phyloP scores from a whole-genome alignment of 371 early-diverging fungal species.

The Dinochytrium kinnereticum region DNA sequence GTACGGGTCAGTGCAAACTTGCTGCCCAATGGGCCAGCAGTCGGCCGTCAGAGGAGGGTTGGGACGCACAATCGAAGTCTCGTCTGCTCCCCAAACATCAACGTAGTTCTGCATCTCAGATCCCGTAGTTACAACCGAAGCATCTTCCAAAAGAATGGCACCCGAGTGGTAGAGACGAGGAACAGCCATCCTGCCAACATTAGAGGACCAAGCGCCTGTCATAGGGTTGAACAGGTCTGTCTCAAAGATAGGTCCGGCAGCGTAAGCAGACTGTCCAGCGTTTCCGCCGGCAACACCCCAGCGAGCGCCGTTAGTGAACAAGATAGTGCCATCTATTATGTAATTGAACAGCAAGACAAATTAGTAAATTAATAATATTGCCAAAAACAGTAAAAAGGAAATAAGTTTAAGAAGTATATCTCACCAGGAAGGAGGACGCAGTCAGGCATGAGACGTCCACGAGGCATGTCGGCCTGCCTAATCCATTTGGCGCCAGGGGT shows the following conservation, averaged over 20 bases:
- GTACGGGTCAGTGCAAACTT: slow-evolving; percentile 34
- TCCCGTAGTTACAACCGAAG: slow-evolving; percentile 44
- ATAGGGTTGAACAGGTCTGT: slow-evolving; percentile 45
- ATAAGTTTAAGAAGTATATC: not conserved
- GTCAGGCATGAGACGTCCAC: slow-evolving; percentile 43
- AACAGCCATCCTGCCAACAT: slow-evolving; percentile 26
- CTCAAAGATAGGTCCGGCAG: slow-evolving; percentile 30
- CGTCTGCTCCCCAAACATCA: slow-evolving; percentile 28
- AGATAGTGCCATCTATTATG: slow-evolving; percentile 41
- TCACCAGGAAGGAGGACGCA: slow-evolving; percentile 39
- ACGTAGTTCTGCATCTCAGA: slow-evolving; percentile 43
- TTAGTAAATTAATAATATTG: not conserved
- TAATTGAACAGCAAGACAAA: not conserved
- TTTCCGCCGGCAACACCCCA: slow-evolving; percentile 49
- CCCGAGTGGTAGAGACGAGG: slow-evolving; percentile 47
- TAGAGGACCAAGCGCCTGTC: slow-evolving; percentile 35
- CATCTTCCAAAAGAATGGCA: slow-evolving; percentile 38
- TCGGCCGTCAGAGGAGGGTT: not conserved
- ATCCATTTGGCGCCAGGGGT: slow-evolving; percentile 26
- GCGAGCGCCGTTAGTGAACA: slow-evolving; percentile 40
- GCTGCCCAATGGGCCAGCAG: slow-evolving; percentile 22
- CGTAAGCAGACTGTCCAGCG: slow-evolving; percentile 39
- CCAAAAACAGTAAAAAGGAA: not conserved
- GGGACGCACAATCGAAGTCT: not conserved
- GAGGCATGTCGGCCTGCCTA: slow-evolving; percentile 28